Conservation (phyloP, 2,329 filamentous ascomycete genomes). For the Uncinocarpus reesii region DNA sequence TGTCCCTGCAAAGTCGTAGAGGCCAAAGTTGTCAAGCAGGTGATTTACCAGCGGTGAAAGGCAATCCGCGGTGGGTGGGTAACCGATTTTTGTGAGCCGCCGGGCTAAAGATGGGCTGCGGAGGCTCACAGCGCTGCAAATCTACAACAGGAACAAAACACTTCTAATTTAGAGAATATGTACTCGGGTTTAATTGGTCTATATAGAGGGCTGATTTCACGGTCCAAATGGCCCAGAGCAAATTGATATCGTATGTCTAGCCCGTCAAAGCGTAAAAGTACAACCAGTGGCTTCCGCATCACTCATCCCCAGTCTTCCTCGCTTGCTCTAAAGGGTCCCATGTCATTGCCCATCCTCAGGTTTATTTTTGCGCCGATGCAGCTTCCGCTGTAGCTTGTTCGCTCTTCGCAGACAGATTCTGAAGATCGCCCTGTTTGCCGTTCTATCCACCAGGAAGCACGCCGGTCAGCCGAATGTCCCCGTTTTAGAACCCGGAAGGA, state of each 20-base stretch:
- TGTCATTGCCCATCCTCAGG: conserved; percentile 17
- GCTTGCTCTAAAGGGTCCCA: background rate
- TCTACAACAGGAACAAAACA: background rate
- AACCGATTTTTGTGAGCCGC: background rate
- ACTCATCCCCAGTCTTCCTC: conserved; percentile 19
- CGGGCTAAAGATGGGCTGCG: conserved; percentile 5
- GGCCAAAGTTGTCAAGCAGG: no score
- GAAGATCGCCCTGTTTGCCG: conserved; percentile 85
- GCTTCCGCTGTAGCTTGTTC: conserved; percentile 37
- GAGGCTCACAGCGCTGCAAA: background rate
- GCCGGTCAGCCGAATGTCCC: background rate
- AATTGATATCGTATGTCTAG: background rate
- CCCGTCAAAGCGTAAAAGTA: conserved; percentile 6
- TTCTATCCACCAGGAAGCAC: conserved; percentile 48
- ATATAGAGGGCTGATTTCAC: conserved; percentile 2
- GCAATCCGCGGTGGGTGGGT: background rate
- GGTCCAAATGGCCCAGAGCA: background rate
- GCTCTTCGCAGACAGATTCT: conserved; percentile 54
- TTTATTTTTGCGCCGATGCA: conserved; percentile 36
- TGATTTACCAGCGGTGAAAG: no score
- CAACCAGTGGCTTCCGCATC: conserved; percentile 17
- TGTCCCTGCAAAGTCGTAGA: no score
- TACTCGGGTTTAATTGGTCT: background rate
- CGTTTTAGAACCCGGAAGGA: background rate
- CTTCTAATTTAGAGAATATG: background rate